Evolutionary conservation across 2,329 filamentous ascomycete genomes (phyloP).

Genomic region (Triangularia setosa): DNA sequence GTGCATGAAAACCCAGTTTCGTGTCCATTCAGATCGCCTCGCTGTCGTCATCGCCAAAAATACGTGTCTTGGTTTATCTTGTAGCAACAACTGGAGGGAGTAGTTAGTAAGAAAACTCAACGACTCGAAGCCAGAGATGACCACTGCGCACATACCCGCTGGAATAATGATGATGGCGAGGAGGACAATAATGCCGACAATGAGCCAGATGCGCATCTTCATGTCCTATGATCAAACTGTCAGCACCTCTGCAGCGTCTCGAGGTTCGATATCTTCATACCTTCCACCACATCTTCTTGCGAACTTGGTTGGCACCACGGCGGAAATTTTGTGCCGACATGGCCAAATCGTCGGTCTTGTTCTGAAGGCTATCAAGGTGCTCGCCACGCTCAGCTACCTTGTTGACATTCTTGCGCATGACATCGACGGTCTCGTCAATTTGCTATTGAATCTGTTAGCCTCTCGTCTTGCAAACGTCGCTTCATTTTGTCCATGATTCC

Average conservation of each 20-base stretch:
- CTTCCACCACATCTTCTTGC: conserved; percentile 99
- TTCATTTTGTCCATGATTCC: neutral
- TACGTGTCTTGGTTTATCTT: conserved; percentile 7
- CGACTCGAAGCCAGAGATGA: neutral
- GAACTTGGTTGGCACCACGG: conserved; percentile 89
- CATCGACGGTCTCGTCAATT: conserved; percentile 93
- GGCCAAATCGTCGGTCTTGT: conserved; percentile 93
- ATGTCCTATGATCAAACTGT: conserved; percentile 59
- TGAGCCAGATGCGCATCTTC: conserved; percentile 99
- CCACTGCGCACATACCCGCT: conserved; percentile 58
- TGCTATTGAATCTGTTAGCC: conserved; percentile 55
- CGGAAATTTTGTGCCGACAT: conserved; percentile 93
- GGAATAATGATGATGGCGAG: conserved; percentile 93
- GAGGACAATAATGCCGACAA: conserved; percentile 84
- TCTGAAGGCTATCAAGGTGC: conserved; percentile 79
- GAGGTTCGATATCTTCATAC: conserved; percentile 15
- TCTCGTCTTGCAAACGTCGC: neutral
- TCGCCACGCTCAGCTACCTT: conserved; percentile 93
- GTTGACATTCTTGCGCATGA: conserved; percentile 97
- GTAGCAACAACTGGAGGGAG: conserved; percentile 23
- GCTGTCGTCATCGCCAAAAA: conserved; percentile 21
- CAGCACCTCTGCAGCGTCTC: neutral
- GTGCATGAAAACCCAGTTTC: conserved; percentile 23
- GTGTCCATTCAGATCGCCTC: conserved; percentile 16
- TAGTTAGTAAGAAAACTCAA: neutral